Conservation (phyloP, 305 asterid genomes). For the Salvia sclarea region DNA sequence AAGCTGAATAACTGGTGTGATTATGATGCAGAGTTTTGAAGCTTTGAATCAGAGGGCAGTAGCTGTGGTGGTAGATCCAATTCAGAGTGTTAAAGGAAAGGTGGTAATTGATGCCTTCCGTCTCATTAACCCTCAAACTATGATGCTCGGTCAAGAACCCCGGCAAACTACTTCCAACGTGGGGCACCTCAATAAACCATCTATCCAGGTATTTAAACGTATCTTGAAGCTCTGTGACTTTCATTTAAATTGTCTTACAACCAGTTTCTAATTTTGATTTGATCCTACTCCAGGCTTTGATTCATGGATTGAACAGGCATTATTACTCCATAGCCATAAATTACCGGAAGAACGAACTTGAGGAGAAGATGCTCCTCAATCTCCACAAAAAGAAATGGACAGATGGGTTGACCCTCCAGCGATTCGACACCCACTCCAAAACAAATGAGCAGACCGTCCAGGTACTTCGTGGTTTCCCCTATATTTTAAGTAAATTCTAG, state of each 20-base stretch:
- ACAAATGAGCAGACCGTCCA: slow-evolving; percentile 92
- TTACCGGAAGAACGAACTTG: slow-evolving; percentile 96
- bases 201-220: slow-evolving; percentile 69
- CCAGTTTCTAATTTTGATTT: slow-evolving; percentile 28
- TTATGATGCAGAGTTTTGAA: slow-evolving; percentile 82
- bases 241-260: neutral
- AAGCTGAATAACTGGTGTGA: slow-evolving; percentile 13
- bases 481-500: neutral
- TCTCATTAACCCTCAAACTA: slow-evolving; percentile 92
- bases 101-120: slow-evolving; percentile 98
- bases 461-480: slow-evolving; percentile 40
- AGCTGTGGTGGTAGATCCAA: slow-evolving; percentile 98
- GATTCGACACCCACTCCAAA: slow-evolving; percentile 90
- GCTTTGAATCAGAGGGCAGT: slow-evolving; percentile 98
- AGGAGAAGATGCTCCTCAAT: slow-evolving; percentile 97
- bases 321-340: slow-evolving; percentile 96
- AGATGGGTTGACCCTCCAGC: slow-evolving; percentile 85
- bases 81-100: slow-evolving; percentile 98
- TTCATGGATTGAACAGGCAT: slow-evolving; percentile 95
- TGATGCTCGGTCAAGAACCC: slow-evolving; percentile 99
- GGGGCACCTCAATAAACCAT: slow-evolving; percentile 95
- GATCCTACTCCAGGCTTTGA: slow-evolving; percentile 69
- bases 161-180: slow-evolving; percentile 96
- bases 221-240: slow-evolving; percentile 4
- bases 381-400: slow-evolving; percentile 99